Evolutionary conservation across 1,284 basidiomycete genomes (phyloP).

Genomic region (Erythrobasidium hasegawianum): DNA sequence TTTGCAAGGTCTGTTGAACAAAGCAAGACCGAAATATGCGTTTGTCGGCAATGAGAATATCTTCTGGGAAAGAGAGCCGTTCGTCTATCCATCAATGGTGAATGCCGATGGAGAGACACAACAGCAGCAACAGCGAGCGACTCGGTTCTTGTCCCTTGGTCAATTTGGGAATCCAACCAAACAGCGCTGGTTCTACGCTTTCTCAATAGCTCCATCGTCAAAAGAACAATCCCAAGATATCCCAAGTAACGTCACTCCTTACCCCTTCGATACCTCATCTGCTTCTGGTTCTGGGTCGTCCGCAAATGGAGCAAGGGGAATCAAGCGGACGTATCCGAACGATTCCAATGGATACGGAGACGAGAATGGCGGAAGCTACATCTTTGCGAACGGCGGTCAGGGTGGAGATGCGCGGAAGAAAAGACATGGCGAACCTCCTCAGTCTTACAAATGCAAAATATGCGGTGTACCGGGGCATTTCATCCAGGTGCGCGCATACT

Average conservation of each 20-base stretch:
- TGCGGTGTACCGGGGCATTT: slow-evolving; percentile 63
- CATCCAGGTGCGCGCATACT: slow-evolving; percentile 1
- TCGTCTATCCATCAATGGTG: slow-evolving; percentile 60
- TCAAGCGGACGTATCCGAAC: slow-evolving; percentile 38
- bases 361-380: slow-evolving; percentile 38
- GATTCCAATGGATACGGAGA: too few species aligned
- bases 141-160: slow-evolving; percentile 62
- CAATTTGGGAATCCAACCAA: slow-evolving; percentile 75
- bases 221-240: slow-evolving; percentile 46
- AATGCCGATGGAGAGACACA: slow-evolving; percentile 59
- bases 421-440: slow-evolving; percentile 37
- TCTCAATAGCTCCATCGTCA: slow-evolving; percentile 57
- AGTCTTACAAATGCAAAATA: slow-evolving; percentile 68
- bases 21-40: slow-evolving; percentile 68
- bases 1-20: slow-evolving; percentile 35
- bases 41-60: slow-evolving; percentile 58
- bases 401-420: slow-evolving; percentile 24
- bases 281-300: not conserved
- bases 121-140: slow-evolving; percentile 13
- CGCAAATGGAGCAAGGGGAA: slow-evolving; percentile 29
- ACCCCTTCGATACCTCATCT: slow-evolving; percentile 55
- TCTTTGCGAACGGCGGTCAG: slow-evolving; percentile 37
- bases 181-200: slow-evolving; percentile 80
- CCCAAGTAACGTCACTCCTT: slow-evolving; percentile 66
- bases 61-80: slow-evolving; percentile 93